These are phyloP conservation scores for Stephania yunnanensis DNA, from an alignment of 164 flowering plant species.

Conservation along the genomic window DNA sequence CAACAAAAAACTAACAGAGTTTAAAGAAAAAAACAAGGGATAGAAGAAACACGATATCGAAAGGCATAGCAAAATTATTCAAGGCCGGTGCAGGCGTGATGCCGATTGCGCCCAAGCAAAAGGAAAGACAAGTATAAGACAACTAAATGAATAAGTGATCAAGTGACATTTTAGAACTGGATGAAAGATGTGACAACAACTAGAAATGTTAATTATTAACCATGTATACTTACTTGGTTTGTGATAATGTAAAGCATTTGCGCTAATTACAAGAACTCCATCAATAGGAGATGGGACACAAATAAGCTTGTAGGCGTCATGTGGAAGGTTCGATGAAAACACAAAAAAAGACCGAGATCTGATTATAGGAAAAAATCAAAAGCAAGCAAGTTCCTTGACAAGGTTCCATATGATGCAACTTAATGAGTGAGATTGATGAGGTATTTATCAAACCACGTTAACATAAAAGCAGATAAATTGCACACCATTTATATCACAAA, in stretches of 20 bases:
- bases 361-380: no score
- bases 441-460: neutral
- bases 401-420: neutral
- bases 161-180: neutral
- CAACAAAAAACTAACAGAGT: neutral
- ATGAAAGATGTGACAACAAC: neutral
- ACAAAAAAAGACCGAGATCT: slow-evolving; percentile 2
- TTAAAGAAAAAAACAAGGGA: neutral
- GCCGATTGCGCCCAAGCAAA: slow-evolving; percentile 61
- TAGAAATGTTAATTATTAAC: neutral
- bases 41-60: slow-evolving; percentile 59
- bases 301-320: slow-evolving; percentile 95
- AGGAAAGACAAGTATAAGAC: slow-evolving; percentile 1
- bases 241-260: slow-evolving; percentile 86
- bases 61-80: slow-evolving; percentile 62
- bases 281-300: slow-evolving; percentile 98
- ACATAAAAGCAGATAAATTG: neutral
- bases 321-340: slow-evolving; percentile 66
- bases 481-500: neutral
- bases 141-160: neutral
- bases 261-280: slow-evolving; percentile 82
- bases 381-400: neutral
- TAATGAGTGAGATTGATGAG: neutral
- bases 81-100: slow-evolving; percentile 72
- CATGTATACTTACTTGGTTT: slow-evolving; percentile 60